Evolutionary conservation across 192 early-diverging fungal species (phyloP).

Genomic region (Dimargaris verticillata): DNA sequence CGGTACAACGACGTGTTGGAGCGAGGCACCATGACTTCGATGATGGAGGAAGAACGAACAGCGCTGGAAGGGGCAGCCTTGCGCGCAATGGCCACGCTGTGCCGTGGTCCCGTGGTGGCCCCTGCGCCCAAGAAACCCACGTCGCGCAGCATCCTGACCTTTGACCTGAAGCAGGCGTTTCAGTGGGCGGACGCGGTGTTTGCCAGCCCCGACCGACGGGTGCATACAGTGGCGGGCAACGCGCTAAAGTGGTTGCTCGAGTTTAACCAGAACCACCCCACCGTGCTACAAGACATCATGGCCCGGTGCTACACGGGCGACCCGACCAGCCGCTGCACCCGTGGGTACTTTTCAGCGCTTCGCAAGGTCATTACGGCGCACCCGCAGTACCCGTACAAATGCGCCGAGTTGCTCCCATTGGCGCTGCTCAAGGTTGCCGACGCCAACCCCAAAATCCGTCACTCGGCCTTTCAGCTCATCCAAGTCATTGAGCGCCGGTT

Average conservation of each 20-base stretch:
- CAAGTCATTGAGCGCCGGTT: slow-evolving; percentile 49
- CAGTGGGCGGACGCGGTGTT: slow-evolving; percentile 49
- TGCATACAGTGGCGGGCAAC: slow-evolving; percentile 34
- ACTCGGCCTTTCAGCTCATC: slow-evolving; percentile 51
- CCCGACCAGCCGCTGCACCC: slow-evolving; percentile 38
- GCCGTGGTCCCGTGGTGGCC: slow-evolving; percentile 16
- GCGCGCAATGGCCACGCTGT: slow-evolving; percentile 79
- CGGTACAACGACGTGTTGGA: slow-evolving; percentile 55
- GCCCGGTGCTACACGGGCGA: slow-evolving; percentile 56
- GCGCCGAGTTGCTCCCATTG: slow-evolving; percentile 39
- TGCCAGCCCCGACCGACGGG: slow-evolving; percentile 33
- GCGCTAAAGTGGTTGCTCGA: slow-evolving; percentile 7
- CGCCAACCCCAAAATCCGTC: slow-evolving; percentile 44
- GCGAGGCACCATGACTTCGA: slow-evolving; percentile 33
- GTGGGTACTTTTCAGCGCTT: slow-evolving; percentile 58
- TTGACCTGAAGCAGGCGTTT: slow-evolving; percentile 36
- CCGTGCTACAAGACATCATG: slow-evolving; percentile 44
- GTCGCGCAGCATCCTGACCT: slow-evolving; percentile 13
- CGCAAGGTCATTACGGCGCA: slow-evolving; percentile 47
- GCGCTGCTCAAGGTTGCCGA: slow-evolving; percentile 71
- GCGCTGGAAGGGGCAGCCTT: slow-evolving; percentile 61
- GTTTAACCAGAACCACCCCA: slow-evolving; percentile 32
- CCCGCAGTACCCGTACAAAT: slow-evolving; percentile 44
- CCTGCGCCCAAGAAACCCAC: slow-evolving; percentile 9
- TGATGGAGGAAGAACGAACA: slow-evolving; percentile 63